Percentiles rank a stretch among this genome's conserved stretches.
Conservation (phyloP, 2,329 filamentous ascomycete species). For the Alternaria angustiovoidea region DNA sequence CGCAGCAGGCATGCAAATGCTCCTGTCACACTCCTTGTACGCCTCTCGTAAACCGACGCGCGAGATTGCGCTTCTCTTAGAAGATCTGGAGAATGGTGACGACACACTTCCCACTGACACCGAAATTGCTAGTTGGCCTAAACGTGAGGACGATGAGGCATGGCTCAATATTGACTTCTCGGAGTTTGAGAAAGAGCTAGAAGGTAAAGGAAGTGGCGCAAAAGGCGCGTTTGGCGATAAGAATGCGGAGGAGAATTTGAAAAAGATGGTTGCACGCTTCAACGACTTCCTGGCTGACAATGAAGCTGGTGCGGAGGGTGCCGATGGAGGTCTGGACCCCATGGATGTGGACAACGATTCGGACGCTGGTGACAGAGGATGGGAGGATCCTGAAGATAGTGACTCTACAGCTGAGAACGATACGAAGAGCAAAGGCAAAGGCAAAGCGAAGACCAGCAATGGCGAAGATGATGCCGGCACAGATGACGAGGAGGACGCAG, state of each 20-base stretch:
- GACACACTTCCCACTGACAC: constrained; percentile 73
- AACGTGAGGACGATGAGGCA: constrained; percentile 79
- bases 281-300: constrained; percentile 91
- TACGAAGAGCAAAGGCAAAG: constrained; percentile 48
- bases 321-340: constrained; percentile 68
- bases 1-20: constrained; percentile 88
- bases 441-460: constrained; percentile 69
- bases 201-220: constrained; percentile 52
- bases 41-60: constrained; percentile 73
- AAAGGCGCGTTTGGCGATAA: constrained; percentile 66
- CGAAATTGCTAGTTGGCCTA: constrained; percentile 76
- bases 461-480: constrained; percentile 30
- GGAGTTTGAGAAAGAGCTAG: constrained; percentile 84
- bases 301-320: constrained; percentile 79
- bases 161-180: constrained; percentile 94
- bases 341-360: constrained; percentile 72
- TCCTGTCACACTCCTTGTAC: constrained; percentile 72
- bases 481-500: constrained; percentile 52
- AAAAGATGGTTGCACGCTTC: constrained; percentile 93
- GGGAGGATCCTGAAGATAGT: constrained; percentile 54
- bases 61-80: constrained; percentile 78
- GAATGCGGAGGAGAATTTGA: constrained; percentile 75
- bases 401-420: constrained; percentile 50
- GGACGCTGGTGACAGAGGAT: constrained; percentile 56
- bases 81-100: constrained; percentile 78